These are phyloP conservation scores for Macadamia integrifolia DNA, from an alignment of 164 flowering plant species.

Conservation along the genomic window DNA sequence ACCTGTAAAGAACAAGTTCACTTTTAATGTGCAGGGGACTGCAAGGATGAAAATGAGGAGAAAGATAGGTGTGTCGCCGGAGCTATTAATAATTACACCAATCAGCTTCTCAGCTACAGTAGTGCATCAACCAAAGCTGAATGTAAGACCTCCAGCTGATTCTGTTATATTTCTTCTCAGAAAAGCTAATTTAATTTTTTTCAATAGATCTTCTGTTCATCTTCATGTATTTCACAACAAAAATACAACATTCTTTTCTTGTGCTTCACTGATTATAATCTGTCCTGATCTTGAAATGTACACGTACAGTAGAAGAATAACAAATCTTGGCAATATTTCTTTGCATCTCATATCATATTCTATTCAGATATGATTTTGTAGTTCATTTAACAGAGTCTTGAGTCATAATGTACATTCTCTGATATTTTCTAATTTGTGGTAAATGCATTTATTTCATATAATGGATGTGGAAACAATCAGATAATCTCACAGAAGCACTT, in stretches of 20 bases:
- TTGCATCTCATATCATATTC: too few relatives aligned
- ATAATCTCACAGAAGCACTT: conserved; percentile 83
- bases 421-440: neutral
- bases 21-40: conserved; percentile 55
- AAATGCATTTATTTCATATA: neutral
- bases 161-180: neutral
- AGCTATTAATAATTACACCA: conserved; percentile 77
- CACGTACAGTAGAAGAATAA: too few relatives aligned
- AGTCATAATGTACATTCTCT: neutral
- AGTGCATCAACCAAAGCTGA: conserved; percentile 28
- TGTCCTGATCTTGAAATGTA: too few relatives aligned
- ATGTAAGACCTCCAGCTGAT: conserved; percentile 24
- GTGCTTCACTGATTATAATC: too few relatives aligned
- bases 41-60: conserved; percentile 69
- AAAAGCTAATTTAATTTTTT: too few relatives aligned
- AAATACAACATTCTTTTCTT: too few relatives aligned
- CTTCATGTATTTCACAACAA: too few relatives aligned
- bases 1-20: neutral
- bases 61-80: conserved; percentile 72
- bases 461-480: conserved; percentile 28
- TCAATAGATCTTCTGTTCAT: too few relatives aligned
- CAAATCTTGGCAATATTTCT: too few relatives aligned
- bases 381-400: too few relatives aligned
- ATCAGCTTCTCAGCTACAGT: conserved; percentile 61
- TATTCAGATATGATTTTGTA: too few relatives aligned